These are phyloP conservation scores for Aristolochia contorta DNA, from an alignment of 164 flowering plant genomes.

Conservation along the genomic window DNA sequence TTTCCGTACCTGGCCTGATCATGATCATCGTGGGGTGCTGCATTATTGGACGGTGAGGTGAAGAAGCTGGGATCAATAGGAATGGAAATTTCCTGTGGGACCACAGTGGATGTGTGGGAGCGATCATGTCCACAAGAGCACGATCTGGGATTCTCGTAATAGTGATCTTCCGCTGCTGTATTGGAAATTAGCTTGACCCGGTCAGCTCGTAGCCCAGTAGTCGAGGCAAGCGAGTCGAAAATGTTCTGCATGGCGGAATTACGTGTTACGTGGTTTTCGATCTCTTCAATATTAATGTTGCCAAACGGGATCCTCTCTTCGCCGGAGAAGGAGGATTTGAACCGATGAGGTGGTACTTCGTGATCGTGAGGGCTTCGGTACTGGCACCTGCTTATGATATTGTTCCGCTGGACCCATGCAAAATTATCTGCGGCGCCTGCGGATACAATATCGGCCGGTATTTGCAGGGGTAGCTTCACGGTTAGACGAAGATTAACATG, in stretches of 20 bases:
- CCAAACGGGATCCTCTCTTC: background rate
- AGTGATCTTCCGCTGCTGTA: background rate
- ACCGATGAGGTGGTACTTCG: too few relatives aligned
- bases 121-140: too few relatives aligned
- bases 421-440: slow-evolving; percentile 1
- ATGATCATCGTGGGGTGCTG: too few relatives aligned
- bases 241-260: slow-evolving; percentile 6
- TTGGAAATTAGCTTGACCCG: background rate
- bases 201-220: background rate
- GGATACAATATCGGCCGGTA: background rate
- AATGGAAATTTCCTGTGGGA: background rate
- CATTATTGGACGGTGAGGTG: background rate
- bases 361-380: background rate
- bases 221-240: background rate
- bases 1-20: background rate
- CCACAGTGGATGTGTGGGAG: background rate
- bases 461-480: background rate
- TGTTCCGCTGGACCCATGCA: slow-evolving; percentile 8
- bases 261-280: background rate
- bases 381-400: background rate
- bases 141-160: too few relatives aligned
- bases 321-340: too few relatives aligned
- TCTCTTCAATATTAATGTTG: too few relatives aligned
- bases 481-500: too few relatives aligned
- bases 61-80: slow-evolving; percentile 1